These are phyloP conservation scores for Filobasidium uniguttulatum DNA, from an alignment of 1,284 basidiomycete genomes.

Conservation along the genomic window DNA sequence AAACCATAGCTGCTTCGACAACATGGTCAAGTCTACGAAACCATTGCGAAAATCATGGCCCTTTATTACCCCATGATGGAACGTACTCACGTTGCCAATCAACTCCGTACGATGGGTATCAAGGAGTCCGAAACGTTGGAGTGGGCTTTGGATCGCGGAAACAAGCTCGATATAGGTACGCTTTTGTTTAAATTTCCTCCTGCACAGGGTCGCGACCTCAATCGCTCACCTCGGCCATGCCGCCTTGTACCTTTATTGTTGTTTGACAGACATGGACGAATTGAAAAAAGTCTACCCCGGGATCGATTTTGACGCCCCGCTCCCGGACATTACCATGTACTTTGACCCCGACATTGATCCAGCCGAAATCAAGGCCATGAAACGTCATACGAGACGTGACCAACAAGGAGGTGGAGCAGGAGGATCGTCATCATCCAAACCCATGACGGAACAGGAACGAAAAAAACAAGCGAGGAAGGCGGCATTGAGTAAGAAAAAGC, in stretches of 20 bases:
- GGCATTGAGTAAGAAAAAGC: neutral
- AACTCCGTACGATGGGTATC: neutral
- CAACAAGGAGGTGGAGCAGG: no score
- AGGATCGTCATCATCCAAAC: no score
- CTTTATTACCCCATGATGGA: neutral
- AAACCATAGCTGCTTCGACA: neutral
- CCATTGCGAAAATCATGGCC: slow-evolving; percentile 1
- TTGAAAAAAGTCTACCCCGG: neutral
- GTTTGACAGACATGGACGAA: neutral
- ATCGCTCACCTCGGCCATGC: no score
- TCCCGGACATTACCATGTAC: slow-evolving; percentile 1
- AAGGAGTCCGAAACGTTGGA: neutral
- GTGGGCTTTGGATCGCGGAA: neutral
- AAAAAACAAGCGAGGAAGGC: neutral
- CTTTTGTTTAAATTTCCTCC: no score
- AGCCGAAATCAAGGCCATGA: neutral
- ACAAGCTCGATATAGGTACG: slow-evolving; percentile 1
- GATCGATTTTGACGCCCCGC: neutral
- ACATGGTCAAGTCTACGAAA: slow-evolving; percentile 1
- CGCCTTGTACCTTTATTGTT: no score
- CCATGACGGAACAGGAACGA: neutral
- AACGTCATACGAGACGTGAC: no score
- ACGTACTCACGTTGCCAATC: neutral
- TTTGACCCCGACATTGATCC: neutral
- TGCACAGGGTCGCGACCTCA: no score